These are phyloP conservation scores for Chamaecrista fasciculata DNA, from an alignment of 306 rosid species.

Conservation along the genomic window DNA sequence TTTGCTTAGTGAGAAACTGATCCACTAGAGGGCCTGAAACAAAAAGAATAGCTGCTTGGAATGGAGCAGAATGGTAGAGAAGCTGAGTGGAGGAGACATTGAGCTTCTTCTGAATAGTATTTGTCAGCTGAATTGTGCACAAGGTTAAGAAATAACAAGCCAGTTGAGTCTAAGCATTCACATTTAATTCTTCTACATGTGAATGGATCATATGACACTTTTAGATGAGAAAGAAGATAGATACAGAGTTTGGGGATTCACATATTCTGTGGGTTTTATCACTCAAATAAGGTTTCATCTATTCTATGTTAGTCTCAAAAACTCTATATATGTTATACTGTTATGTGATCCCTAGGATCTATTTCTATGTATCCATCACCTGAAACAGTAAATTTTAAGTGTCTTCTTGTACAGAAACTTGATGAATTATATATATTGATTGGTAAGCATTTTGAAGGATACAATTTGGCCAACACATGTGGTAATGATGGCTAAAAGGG, in stretches of 20 bases:
- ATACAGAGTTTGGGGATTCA: too few relatives aligned
- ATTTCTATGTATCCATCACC: too few relatives aligned
- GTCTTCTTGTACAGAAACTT: too few relatives aligned
- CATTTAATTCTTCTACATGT: too few relatives aligned
- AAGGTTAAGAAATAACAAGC: slow-evolving; percentile 45
- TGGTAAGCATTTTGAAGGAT: slow-evolving; percentile 38
- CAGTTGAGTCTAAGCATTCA: background rate
- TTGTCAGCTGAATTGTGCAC: slow-evolving; percentile 69
- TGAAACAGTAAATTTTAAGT: background rate
- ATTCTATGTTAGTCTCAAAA: too few relatives aligned
- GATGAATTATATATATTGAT: too few relatives aligned
- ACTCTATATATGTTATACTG: too few relatives aligned
- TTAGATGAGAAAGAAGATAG: too few relatives aligned
- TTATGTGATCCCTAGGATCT: too few relatives aligned
- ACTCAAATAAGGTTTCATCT: too few relatives aligned
- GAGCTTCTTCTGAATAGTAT: slow-evolving; percentile 94
- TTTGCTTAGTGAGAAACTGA: slow-evolving; percentile 76
- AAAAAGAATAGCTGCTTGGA: slow-evolving; percentile 95
- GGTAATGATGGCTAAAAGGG: slow-evolving; percentile 85
- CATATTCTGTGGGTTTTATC: too few relatives aligned
- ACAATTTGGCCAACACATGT: slow-evolving; percentile 98
- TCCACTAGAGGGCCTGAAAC: slow-evolving; percentile 94
- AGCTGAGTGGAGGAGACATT: slow-evolving; percentile 94
- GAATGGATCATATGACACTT: too few relatives aligned
- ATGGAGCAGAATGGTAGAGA: slow-evolving; percentile 91